Conservation (phyloP, 2,329 filamentous ascomycete genomes). For the Sarocladium strictum region DNA sequence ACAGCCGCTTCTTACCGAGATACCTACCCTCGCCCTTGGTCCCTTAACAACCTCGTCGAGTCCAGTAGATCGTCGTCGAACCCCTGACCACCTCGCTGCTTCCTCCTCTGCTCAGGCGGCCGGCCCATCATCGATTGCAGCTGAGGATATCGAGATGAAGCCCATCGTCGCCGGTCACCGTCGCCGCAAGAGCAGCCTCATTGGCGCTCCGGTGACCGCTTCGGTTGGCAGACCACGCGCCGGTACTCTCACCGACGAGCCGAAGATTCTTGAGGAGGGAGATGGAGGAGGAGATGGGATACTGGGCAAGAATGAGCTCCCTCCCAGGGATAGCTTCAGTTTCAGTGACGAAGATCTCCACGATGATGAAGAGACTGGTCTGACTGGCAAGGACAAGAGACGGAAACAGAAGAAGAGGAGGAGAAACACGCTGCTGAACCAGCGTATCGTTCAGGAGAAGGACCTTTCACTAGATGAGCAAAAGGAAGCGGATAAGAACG, state of each 20-base stretch:
- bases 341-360: constrained; percentile 67
- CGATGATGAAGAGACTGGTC: constrained; percentile 84
- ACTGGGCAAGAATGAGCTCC: constrained; percentile 22
- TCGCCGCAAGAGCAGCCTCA: constrained; percentile 46
- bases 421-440: constrained; percentile 63
- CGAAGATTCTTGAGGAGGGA: constrained; percentile 41
- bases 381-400: constrained; percentile 67
- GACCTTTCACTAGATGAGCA: constrained; percentile 65
- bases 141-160: constrained; percentile 50
- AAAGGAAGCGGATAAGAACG: constrained; percentile 67
- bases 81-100: constrained; percentile 6
- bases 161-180: constrained; percentile 43
- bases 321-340: constrained; percentile 39
- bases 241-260: constrained; percentile 30
- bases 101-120: constrained; percentile 13
- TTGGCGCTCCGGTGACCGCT: constrained; percentile 15
- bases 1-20: not conserved
- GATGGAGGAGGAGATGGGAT: constrained; percentile 20
- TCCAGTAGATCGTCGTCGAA: constrained; percentile 3
- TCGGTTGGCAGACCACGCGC: constrained; percentile 9
- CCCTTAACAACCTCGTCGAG: not conserved
- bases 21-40: not conserved
- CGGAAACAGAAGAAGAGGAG: constrained; percentile 61
- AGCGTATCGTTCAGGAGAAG: constrained; percentile 57
- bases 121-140: not conserved